Evolutionary conservation across 768 basidiomycete genomes (phyloP).

Genomic region (Rubroboletus satanas): DNA sequence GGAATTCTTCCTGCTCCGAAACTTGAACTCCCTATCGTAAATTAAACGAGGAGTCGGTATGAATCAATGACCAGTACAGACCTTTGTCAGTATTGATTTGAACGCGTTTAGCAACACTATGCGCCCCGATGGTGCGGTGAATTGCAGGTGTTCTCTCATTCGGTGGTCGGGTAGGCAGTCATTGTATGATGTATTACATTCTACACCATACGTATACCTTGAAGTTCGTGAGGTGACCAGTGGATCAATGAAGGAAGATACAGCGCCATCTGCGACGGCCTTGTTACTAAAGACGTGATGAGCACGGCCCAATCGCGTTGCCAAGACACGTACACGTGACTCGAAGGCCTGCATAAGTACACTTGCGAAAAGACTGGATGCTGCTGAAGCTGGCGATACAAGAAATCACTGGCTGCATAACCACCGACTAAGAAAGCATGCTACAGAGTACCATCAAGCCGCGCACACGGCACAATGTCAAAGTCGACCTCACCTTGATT

Average conservation of each 20-base stretch:
- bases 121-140: conserved; percentile 23
- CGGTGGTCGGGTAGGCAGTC: conserved; percentile 34
- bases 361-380: conserved; percentile 35
- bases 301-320: neutral
- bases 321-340: conserved; percentile 38
- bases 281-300: conserved; percentile 31
- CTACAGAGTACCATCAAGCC: conserved; percentile 7
- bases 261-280: conserved; percentile 50
- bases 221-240: conserved; percentile 43
- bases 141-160: conserved; percentile 23
- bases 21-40: conserved; percentile 12
- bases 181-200: conserved; percentile 30
- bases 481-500: conserved; percentile 17
- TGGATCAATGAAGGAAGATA: conserved; percentile 39
- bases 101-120: conserved; percentile 33
- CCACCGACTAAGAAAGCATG: conserved; percentile 49
- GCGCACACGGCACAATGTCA: neutral
- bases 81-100: conserved; percentile 34
- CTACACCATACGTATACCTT: conserved; percentile 37
- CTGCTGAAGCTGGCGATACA: conserved; percentile 42
- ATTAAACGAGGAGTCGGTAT: neutral
- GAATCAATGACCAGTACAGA: neutral
- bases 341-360: conserved; percentile 44
- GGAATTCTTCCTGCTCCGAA: conserved; percentile 21
- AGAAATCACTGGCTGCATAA: conserved; percentile 46